phyloP scores from a whole-genome alignment of 177 flowering plant genomes.

The Vitis hybrid region DNA sequence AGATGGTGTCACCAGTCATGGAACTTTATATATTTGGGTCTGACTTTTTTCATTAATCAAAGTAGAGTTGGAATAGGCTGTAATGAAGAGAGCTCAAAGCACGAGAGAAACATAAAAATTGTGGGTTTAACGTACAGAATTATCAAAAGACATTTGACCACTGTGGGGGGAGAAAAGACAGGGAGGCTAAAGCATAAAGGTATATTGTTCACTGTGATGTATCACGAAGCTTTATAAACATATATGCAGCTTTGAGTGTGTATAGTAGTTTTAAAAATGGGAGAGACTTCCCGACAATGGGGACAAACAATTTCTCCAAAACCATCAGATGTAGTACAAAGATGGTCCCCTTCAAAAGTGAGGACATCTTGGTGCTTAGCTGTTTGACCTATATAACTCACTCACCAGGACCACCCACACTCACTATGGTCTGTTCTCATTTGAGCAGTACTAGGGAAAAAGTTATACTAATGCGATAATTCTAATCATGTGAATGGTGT shows the following conservation, averaged over 20 bases:
- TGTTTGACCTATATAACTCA: constrained; percentile 13
- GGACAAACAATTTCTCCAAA: constrained; percentile 18
- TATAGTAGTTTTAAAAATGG: not conserved
- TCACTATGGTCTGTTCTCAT: not conserved
- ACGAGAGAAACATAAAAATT: no score
- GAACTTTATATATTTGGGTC: no score
- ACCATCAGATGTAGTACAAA: constrained; percentile 10
- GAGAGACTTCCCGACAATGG: constrained; percentile 18
- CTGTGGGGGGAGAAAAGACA: not conserved
- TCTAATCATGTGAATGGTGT: not conserved
- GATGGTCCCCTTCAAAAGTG: constrained; percentile 25
- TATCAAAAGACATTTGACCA: not conserved
- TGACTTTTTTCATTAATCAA: no score
- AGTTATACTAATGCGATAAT: not conserved
- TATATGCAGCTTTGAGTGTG: constrained; percentile 20
- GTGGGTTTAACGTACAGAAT: not conserved
- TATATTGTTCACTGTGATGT: not conserved
- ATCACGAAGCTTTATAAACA: not conserved
- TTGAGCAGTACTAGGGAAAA: not conserved
- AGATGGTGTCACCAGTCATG: no score
- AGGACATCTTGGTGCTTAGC: constrained; percentile 9
- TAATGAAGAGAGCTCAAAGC: no score
- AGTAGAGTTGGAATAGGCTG: no score
- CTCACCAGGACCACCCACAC: constrained; percentile 9
- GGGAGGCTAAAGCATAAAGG: constrained; percentile 8